Evolutionary conservation across 441 rosid genomes (phyloP).

Genomic region (Breynia disticha): DNA sequence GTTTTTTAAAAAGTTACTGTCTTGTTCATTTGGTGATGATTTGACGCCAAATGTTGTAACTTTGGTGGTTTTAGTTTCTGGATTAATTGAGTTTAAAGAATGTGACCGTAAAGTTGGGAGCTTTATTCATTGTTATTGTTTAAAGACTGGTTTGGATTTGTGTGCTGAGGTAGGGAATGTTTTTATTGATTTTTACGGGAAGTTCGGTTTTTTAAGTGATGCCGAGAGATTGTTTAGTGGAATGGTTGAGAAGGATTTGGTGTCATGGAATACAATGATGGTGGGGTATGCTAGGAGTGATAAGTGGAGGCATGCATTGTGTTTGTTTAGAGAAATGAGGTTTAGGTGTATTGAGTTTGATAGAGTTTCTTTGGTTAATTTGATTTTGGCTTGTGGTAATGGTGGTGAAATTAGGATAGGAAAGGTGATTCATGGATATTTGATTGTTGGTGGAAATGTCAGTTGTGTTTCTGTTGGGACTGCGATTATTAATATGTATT

Average conservation of each 20-base stretch:
- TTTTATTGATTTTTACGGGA: constrained; percentile 2
- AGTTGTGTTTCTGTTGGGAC: constrained; percentile 15
- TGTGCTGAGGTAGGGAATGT: neutral
- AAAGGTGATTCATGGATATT: constrained; percentile 12
- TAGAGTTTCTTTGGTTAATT: constrained; percentile 16
- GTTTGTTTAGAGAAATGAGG: constrained; percentile 24
- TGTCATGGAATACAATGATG: constrained; percentile 33
- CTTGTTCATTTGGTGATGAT: neutral
- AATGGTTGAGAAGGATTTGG: constrained; percentile 18
- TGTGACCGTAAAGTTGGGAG: neutral
- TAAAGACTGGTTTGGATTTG: neutral
- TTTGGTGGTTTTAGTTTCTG: constrained; percentile 1
- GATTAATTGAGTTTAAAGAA: neutral
- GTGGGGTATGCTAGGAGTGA: constrained; percentile 30
- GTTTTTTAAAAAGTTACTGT: neutral
- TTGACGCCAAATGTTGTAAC: neutral
- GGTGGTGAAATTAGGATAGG: constrained; percentile 10
- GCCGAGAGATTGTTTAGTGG: constrained; percentile 16
- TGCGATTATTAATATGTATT: constrained; percentile 23
- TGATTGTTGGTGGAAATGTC: constrained; percentile 13
- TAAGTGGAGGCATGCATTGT: constrained; percentile 14
- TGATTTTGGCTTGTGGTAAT: constrained; percentile 19
- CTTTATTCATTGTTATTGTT: neutral
- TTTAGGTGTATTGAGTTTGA: constrained; percentile 16
- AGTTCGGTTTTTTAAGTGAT: constrained; percentile 7